Evolutionary conservation across 345 rosid genomes (phyloP).

Genomic region (Citrus trifoliata): DNA sequence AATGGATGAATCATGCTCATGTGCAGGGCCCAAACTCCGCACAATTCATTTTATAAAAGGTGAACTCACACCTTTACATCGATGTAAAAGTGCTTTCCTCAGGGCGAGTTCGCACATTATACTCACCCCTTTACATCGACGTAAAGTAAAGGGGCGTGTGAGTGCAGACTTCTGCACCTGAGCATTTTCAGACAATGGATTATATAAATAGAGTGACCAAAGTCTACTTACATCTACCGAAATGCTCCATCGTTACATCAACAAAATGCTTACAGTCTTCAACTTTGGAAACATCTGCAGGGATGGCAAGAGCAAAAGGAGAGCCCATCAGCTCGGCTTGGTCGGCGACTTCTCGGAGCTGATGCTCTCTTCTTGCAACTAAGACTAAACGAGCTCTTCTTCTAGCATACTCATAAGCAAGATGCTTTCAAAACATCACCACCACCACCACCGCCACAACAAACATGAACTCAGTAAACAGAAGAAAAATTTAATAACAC

Average conservation of each 20-base stretch:
- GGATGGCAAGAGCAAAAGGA: conserved; percentile 37
- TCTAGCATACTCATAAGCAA: conserved; percentile 61
- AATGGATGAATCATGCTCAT: neutral
- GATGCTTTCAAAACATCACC: conserved; percentile 21
- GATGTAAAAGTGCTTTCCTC: too few relatives aligned
- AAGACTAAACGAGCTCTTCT: conserved; percentile 60
- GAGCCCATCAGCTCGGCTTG: conserved; percentile 40
- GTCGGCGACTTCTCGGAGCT: conserved; percentile 43
- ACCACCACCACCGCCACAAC: neutral
- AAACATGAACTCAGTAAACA: neutral
- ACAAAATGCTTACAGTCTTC: conserved; percentile 50
- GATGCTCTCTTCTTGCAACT: conserved; percentile 41
- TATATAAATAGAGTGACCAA: neutral
- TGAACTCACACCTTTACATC: too few relatives aligned
- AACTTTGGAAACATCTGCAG: conserved; percentile 53
- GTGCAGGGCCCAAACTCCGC: too few relatives aligned
- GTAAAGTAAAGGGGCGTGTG: too few relatives aligned
- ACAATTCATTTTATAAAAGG: too few relatives aligned
- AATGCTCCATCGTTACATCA: conserved; percentile 36
- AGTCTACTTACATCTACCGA: conserved; percentile 40
- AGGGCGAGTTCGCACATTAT: too few relatives aligned
- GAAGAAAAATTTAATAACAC: neutral
- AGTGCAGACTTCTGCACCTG: too few relatives aligned
- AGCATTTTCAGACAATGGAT: too few relatives aligned
- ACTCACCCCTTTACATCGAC: too few relatives aligned